A percentile compares a stretch with the other conserved stretches of the same genome.
Evolutionary conservation across 2,329 filamentous ascomycete species (phyloP).

Genomic region (Aureobasidium uvarum): DNA sequence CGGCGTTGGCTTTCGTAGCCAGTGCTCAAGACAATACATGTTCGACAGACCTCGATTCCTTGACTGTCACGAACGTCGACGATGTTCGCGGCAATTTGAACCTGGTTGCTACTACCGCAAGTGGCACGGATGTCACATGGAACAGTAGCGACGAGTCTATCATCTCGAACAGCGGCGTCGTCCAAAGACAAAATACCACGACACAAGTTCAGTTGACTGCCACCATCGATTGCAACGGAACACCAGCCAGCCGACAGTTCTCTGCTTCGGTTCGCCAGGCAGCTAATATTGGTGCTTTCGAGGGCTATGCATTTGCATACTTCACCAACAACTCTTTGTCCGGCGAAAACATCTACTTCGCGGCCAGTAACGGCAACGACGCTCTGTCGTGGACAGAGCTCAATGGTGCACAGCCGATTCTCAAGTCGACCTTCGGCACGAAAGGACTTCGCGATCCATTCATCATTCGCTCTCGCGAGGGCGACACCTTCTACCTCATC

Average conservation of each 20-base stretch:
- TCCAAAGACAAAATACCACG: neutral
- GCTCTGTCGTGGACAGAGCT: conserved; percentile 53
- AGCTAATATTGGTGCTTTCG: conserved; percentile 11
- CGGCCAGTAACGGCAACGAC: conserved; percentile 54
- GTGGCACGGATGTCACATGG: conserved; percentile 2
- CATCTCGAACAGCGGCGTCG: neutral
- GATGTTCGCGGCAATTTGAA: conserved; percentile 15
- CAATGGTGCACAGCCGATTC: conserved; percentile 49
- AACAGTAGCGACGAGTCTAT: conserved; percentile 4
- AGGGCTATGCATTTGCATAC: conserved; percentile 54
- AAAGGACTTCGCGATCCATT: conserved; percentile 55
- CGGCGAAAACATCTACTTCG: conserved; percentile 56
- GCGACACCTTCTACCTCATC: conserved; percentile 53
- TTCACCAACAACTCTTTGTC: conserved; percentile 48
- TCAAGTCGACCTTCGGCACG: conserved; percentile 50
- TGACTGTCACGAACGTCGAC: neutral
- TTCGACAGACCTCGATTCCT: neutral
- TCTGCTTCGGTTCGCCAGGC: conserved; percentile 1
- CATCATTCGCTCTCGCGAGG: conserved; percentile 52
- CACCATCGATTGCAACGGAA: neutral
- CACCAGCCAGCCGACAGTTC: neutral
- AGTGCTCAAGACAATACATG: neutral
- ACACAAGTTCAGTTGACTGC: neutral
- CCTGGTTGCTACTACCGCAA: neutral
- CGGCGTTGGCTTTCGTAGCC: neutral